Base-by-base conservation (phyloP, 176 grass and related monocot genomes). In the Areca catechu region DNA sequence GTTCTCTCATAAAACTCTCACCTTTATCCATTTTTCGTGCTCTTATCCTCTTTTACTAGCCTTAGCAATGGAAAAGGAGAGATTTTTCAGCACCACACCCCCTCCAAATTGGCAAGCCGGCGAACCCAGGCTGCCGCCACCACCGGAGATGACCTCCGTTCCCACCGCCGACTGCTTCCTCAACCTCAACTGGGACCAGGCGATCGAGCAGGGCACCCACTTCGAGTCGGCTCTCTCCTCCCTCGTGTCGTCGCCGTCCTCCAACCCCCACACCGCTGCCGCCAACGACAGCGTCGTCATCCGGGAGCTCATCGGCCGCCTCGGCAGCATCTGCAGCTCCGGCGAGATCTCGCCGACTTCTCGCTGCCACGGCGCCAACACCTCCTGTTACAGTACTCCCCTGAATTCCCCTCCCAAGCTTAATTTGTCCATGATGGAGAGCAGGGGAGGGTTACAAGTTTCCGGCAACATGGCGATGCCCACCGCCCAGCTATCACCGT, bases 161-260 rank as follows among this genome's bases (percentile, higher is more conserved):
- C n/a, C 60, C 34, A 19, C 51, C 29, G 71, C 9, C 64, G 12
- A 23, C 50, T 4, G 74, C 60, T 55, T 74, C 68, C 61, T 43
- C 62, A 22, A 48, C 60, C 34, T 29, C 16, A 20, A 37, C 50
- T 72, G 70, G 70, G 60, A 62, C 19, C 70, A 72, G 49, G 5
- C 58, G 3, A 23, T 67, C 50, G 16, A 51, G 51, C 24, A 67
- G 16, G 6, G 21, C 10, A 24, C 25, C 19, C 72, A 77, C 52
- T 80, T 89, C 20, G 85, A 89, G 56, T 89, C 85, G 25, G 77
- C 85, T 6, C 61, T 84, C 15, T 80, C 80, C 57, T 84, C 80
- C 3, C 80, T 89, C 52, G 80, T 89, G 7, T 84, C 85, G 0
- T 89, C 85, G 0, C 85, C 85, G 19, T 53, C 70, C 50, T 51